Conservation (phyloP, 805 yeast genomes). For the Kodamaea nitidulidarum region DNA sequence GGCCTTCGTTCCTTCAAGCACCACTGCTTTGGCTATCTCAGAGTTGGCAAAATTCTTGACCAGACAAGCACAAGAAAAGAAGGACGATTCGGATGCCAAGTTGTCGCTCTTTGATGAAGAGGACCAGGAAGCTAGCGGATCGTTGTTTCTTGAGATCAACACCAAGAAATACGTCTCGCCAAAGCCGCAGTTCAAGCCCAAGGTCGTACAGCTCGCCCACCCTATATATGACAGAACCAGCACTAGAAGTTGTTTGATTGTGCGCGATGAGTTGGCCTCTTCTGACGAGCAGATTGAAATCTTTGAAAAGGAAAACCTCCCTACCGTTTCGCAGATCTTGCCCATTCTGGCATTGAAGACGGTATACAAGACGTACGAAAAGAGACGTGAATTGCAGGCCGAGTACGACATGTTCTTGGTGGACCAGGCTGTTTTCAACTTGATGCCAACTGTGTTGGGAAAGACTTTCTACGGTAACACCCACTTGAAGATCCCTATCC, state of each 20-base stretch:
- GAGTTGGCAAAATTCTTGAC: conserved; percentile 63
- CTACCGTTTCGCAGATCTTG: conserved; percentile 52
- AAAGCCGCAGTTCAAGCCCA: conserved; percentile 57
- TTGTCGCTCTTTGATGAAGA: conserved; percentile 48
- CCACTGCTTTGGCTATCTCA: conserved; percentile 46
- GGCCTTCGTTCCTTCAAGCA: conserved; percentile 9
- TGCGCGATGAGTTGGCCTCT: conserved; percentile 56
- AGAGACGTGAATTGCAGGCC: conserved; percentile 67
- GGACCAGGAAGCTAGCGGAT: conserved; percentile 47
- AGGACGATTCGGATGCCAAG: conserved; percentile 20
- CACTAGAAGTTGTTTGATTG: conserved; percentile 58
- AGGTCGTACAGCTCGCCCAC: conserved; percentile 43
- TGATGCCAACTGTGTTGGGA: conserved; percentile 81
- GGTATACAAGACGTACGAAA: conserved; percentile 83
- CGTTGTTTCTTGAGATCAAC: conserved; percentile 58
- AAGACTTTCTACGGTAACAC: conserved; percentile 62
- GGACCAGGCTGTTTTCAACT: conserved; percentile 76
- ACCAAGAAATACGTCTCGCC: conserved; percentile 62
- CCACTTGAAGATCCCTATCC: conserved; percentile 58
- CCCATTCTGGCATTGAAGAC: conserved; percentile 75
- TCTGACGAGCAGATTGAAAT: conserved; percentile 40
- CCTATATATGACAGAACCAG: conserved; percentile 37
- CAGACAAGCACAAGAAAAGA: conserved; percentile 20
- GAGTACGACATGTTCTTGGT: conserved; percentile 75
- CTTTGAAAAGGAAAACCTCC: conserved; percentile 45